phyloP scores from a whole-genome alignment of 371 early-diverging fungal species.

The Lichtheimia ramosa region DNA sequence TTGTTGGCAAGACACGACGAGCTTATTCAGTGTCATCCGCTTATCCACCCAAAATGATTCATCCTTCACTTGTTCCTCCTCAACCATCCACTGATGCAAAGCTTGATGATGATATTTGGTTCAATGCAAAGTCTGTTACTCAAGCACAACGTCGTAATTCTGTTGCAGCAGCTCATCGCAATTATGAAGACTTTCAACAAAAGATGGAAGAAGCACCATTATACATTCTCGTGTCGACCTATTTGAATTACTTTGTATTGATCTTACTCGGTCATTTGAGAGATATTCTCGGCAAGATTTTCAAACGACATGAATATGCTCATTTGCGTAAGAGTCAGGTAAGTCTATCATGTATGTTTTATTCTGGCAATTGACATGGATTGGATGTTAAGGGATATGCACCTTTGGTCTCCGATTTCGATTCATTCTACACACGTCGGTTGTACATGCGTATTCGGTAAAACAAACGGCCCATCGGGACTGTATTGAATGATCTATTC shows the following conservation, averaged over 20 bases:
- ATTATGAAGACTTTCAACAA: constrained; percentile 25
- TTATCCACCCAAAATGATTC: constrained; percentile 33
- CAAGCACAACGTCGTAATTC: constrained; percentile 52
- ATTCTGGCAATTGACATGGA: not conserved
- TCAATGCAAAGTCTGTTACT: constrained; percentile 23
- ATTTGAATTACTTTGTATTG: constrained; percentile 93
- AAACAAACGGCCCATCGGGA: not conserved
- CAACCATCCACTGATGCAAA: constrained; percentile 6
- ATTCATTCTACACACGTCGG: constrained; percentile 97
- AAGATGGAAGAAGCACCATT: constrained; percentile 48
- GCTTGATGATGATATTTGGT: constrained; percentile 17
- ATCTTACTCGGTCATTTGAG: constrained; percentile 92
- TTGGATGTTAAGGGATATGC: constrained; percentile 74
- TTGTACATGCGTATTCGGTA: constrained; percentile 89
- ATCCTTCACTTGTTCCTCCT: constrained; percentile 21
- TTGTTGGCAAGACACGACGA: constrained; percentile 45
- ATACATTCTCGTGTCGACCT: constrained; percentile 89
- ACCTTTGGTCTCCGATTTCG: constrained; percentile 92
- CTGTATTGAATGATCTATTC: not conserved
- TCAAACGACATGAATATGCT: constrained; percentile 67
- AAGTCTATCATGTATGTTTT: constrained; percentile 5
- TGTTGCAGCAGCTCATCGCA: constrained; percentile 42
- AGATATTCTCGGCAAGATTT: constrained; percentile 85
- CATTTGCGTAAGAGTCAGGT: constrained; percentile 76
- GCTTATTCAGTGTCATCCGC: constrained; percentile 53